phyloP scores from a whole-genome alignment of 2,329 filamentous ascomycete species.

The Sarocladium kiliense region DNA sequence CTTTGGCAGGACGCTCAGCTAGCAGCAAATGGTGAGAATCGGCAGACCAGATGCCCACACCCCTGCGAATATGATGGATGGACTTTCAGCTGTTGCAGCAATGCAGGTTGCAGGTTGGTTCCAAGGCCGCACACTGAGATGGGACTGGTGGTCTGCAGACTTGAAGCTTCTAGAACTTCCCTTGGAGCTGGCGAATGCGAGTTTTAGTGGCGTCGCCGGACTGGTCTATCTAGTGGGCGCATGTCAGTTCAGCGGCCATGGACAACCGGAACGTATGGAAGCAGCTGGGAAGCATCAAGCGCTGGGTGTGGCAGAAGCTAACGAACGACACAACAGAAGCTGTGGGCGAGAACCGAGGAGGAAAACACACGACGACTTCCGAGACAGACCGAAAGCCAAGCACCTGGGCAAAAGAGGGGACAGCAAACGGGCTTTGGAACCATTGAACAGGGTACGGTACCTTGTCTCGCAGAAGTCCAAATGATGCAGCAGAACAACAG shows the following conservation, averaged over 20 bases:
- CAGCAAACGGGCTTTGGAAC: neutral
- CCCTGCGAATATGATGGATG: neutral
- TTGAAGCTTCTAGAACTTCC: slow-evolving; percentile 8
- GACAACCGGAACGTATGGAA: slow-evolving; percentile 4
- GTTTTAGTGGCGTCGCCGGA: neutral
- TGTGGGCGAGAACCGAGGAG: neutral
- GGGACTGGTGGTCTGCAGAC: neutral
- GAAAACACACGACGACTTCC: neutral
- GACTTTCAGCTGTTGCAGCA: neutral
- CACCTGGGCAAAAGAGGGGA: neutral
- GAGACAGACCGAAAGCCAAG: slow-evolving; percentile 4
- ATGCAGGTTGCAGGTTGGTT: neutral
- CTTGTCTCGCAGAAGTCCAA: neutral
- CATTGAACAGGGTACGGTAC: neutral
- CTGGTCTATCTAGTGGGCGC: neutral
- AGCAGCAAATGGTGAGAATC: neutral
- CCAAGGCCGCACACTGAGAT: neutral
- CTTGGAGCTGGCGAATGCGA: neutral
- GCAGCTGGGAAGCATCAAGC: slow-evolving; percentile 5
- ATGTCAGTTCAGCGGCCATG: neutral
- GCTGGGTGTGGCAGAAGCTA: neutral
- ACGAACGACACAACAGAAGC: neutral
- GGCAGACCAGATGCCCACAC: neutral
- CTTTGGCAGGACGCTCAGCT: neutral
- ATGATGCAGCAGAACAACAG: neutral